Percentiles rank a stretch among this genome's conserved stretches.
Conservation (phyloP, 1,284 basidiomycete species). For the Cryptococcus amylolentus region DNA sequence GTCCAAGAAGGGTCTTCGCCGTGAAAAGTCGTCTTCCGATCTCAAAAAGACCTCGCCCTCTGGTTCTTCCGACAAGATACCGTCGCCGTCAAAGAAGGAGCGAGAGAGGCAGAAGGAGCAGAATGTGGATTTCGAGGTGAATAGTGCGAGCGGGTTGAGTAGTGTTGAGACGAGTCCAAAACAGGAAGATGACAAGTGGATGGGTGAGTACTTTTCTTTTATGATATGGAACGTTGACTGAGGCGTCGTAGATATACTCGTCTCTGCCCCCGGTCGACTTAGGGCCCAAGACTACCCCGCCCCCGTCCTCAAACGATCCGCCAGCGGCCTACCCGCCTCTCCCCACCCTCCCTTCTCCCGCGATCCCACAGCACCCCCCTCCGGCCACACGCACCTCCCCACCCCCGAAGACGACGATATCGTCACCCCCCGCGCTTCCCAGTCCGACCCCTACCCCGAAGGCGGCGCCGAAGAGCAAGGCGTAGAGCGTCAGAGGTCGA, state of each 20-base stretch:
- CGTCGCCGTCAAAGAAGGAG: conserved; percentile 13
- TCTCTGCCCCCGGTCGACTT: conserved; percentile 62
- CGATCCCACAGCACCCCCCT: neutral
- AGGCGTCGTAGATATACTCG: conserved; percentile 66
- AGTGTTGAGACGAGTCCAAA: conserved; percentile 46
- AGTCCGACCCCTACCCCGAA: neutral
- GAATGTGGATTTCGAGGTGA: conserved; percentile 44
- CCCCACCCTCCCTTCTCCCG: conserved; percentile 9
- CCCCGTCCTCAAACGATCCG: neutral
- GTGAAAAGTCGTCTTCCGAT: conserved; percentile 4
- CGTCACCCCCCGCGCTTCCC: neutral
- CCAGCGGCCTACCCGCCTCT: conserved; percentile 18
- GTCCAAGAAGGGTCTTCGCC: conserved; percentile 20
- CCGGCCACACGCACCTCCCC: neutral
- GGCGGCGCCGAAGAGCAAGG: neutral
- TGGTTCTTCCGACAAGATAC: no score
- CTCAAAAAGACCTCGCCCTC: no score
- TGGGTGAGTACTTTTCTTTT: conserved; percentile 29
- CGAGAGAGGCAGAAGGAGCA: conserved; percentile 48
- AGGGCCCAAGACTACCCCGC: conserved; percentile 57
- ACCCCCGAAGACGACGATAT: neutral
- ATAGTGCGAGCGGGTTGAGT: conserved; percentile 36
- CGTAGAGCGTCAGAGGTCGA: conserved; percentile 1
- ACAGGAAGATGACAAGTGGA: conserved; percentile 50
- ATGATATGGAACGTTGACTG: neutral